phyloP scores from a whole-genome alignment of 345 rosid species.

The Eucalyptus albens region DNA sequence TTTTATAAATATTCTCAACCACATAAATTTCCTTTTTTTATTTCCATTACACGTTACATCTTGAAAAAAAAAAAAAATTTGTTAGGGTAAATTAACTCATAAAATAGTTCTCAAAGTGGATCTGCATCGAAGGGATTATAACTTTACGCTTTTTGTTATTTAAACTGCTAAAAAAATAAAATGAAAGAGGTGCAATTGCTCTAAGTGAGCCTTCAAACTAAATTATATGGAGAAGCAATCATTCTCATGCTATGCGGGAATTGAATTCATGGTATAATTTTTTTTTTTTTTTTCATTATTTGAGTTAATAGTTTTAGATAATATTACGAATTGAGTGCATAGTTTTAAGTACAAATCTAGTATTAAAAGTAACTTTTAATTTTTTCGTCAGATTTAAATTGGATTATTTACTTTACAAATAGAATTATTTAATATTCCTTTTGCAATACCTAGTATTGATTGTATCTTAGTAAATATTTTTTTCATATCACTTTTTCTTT shows the following conservation, averaged over 20 bases:
- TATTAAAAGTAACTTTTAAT: neutral
- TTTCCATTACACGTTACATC: neutral
- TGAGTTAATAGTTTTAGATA: neutral
- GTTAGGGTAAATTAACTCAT: neutral
- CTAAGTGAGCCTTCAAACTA: neutral
- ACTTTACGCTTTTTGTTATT: too few species aligned
- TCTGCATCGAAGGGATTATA: neutral
- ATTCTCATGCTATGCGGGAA: neutral
- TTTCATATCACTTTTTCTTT: neutral
- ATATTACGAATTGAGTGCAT: neutral
- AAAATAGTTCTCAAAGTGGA: neutral
- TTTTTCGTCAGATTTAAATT: neutral
- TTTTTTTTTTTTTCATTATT: neutral
- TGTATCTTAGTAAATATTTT: neutral
- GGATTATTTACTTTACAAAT: neutral
- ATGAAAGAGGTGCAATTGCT: too few species aligned
- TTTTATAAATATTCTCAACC: neutral
- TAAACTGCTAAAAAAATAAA: neutral
- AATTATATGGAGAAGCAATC: neutral
- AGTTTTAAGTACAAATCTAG: neutral
- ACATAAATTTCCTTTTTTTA: neutral
- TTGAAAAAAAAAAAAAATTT: too few species aligned
- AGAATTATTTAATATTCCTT: neutral
- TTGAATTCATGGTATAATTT: neutral
- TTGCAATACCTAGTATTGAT: neutral